Conservation (phyloP, 176 grass and related monocot species). For the Hyparrhenia diplandra region DNA sequence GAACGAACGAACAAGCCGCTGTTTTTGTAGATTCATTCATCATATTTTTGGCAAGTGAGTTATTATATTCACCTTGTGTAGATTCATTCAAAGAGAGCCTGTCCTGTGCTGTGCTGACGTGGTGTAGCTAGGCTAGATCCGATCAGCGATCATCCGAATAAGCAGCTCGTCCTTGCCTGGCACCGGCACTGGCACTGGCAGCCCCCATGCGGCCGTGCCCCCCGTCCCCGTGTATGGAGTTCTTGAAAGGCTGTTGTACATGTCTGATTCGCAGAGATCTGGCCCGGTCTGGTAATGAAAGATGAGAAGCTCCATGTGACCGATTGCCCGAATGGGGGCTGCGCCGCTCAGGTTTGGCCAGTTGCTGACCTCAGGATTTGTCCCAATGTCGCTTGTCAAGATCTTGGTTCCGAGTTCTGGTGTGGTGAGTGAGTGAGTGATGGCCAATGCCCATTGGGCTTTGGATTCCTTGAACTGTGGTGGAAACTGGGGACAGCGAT, state of each 20-base stretch:
- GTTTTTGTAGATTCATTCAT: slow-evolving; percentile 46
- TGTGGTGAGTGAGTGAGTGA: no score
- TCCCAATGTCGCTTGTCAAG: neutral
- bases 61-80: slow-evolving; percentile 38
- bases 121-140: slow-evolving; percentile 18
- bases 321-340: slow-evolving; percentile 17
- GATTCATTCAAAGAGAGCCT: slow-evolving; percentile 20
- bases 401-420: slow-evolving; percentile 8
- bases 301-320: slow-evolving; percentile 38
- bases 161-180: slow-evolving; percentile 25
- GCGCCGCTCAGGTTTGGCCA: slow-evolving; percentile 7
- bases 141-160: slow-evolving; percentile 34
- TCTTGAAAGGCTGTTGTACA: no score
- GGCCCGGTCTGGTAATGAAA: slow-evolving; percentile 34
- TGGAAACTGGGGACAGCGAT: slow-evolving; percentile 12
- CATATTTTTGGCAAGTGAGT: slow-evolving; percentile 19
- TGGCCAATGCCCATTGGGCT: neutral
- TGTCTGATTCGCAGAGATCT: slow-evolving; percentile 34
- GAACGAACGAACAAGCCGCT: slow-evolving; percentile 3
- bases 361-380: neutral
- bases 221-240: no score
- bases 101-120: neutral
- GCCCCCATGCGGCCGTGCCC: neutral
- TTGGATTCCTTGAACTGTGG: slow-evolving; percentile 31
- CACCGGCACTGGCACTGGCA: neutral